phyloP scores from a whole-genome alignment of 371 early-diverging fungal genomes.

The Zychaea mexicana region DNA sequence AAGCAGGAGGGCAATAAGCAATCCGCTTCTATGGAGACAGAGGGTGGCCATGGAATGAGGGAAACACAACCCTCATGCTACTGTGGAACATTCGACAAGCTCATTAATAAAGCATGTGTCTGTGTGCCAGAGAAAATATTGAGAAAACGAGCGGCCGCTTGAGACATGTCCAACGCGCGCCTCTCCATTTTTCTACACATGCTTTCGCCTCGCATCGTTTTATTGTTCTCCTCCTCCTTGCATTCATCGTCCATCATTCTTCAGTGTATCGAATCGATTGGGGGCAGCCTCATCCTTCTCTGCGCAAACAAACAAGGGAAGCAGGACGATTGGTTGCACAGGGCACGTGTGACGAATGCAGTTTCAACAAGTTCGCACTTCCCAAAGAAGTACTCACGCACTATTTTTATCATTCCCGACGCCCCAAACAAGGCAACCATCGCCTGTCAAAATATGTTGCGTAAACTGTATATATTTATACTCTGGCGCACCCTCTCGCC shows the following conservation, averaged over 20 bases:
- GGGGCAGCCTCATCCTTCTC: too few relatives aligned
- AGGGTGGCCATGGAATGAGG: too few relatives aligned
- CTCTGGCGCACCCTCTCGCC: too few relatives aligned
- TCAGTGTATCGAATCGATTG: too few relatives aligned
- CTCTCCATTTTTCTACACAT: too few relatives aligned
- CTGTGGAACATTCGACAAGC: background rate
- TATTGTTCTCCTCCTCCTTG: background rate
- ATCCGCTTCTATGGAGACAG: too few relatives aligned
- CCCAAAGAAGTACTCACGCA: background rate
- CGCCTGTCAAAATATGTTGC: conserved; percentile 12
- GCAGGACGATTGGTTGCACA: background rate
- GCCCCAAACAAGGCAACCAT: conserved; percentile 8
- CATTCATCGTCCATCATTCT: too few relatives aligned
- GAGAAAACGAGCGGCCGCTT: too few relatives aligned
- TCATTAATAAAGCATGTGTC: background rate
- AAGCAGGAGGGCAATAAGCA: too few relatives aligned
- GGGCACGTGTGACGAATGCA: conserved; percentile 3
- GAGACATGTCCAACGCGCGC: too few relatives aligned
- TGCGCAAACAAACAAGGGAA: background rate
- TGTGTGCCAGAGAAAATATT: too few relatives aligned
- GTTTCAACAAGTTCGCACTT: background rate
- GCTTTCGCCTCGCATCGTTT: too few relatives aligned
- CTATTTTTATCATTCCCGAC: conserved; percentile 7
- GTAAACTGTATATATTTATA: conserved; percentile 1
- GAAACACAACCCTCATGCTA: background rate